A percentile compares a stretch with the other conserved stretches of the same genome.
Conservation (phyloP, 208 protist genomes). For the Leptomonas pyrrhocoris region DNA sequence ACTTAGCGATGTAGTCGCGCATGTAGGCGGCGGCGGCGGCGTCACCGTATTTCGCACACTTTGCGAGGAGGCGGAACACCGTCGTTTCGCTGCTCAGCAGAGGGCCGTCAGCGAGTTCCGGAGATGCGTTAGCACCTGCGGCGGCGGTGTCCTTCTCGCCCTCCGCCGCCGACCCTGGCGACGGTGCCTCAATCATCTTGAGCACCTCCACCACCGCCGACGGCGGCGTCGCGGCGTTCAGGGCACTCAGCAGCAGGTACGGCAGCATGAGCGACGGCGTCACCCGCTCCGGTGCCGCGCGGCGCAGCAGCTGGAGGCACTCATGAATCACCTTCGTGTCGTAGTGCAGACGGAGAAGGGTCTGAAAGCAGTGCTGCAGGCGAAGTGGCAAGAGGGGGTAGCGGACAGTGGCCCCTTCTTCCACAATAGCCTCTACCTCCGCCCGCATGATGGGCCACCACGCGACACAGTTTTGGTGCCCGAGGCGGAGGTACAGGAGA, state of each 20-base stretch:
- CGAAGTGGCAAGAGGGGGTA: slow-evolving; percentile 75
- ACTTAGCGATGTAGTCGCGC: slow-evolving; percentile 38
- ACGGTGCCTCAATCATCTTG: slow-evolving; percentile 31
- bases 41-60: slow-evolving; percentile 75
- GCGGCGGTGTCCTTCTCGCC: background rate
- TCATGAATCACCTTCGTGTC: slow-evolving; percentile 64
- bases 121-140: background rate
- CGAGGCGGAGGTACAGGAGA: slow-evolving; percentile 85
- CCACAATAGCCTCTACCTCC: slow-evolving; percentile 51
- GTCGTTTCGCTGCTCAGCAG: slow-evolving; percentile 76
- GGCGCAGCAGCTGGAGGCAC: slow-evolving; percentile 62
- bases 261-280: slow-evolving; percentile 67
- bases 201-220: slow-evolving; percentile 58
- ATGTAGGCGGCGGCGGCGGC: slow-evolving; percentile 47
- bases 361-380: slow-evolving; percentile 85
- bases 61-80: slow-evolving; percentile 72
- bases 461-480: slow-evolving; percentile 42
- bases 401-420: slow-evolving; percentile 15
- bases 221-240: slow-evolving; percentile 67
- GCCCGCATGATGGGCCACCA: slow-evolving; percentile 73
- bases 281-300: slow-evolving; percentile 42
- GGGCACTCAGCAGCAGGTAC: slow-evolving; percentile 72
- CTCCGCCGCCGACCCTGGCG: background rate
- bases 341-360: slow-evolving; percentile 76
- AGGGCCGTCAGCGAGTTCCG: slow-evolving; percentile 17